Percentiles rank a stretch among this genome's conserved stretches.
These are phyloP conservation scores for Sarcodon sp. DNA, from an alignment of 768 basidiomycete genomes.

Conservation along the genomic window DNA sequence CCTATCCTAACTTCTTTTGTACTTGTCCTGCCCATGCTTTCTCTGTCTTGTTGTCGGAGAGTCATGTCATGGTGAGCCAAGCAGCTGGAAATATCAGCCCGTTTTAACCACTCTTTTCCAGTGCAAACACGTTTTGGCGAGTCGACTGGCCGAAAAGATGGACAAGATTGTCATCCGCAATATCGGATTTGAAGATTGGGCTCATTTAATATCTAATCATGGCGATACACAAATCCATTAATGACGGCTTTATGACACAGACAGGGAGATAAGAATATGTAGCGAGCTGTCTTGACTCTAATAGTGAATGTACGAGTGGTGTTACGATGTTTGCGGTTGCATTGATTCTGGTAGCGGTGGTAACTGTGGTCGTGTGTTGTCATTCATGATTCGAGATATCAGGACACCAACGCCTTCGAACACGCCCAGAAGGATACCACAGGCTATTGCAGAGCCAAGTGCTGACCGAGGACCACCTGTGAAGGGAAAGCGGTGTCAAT, in stretches of 20 bases:
- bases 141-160: conserved; percentile 43
- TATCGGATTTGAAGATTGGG: conserved; percentile 34
- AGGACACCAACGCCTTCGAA: conserved; percentile 94
- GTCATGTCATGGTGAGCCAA: conserved; percentile 47
- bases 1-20: conserved; percentile 31
- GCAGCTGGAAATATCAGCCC: not conserved
- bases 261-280: not conserved
- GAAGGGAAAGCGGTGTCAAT: not conserved
- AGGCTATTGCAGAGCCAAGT: conserved; percentile 86
- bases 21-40: conserved; percentile 65
- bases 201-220: conserved; percentile 17
- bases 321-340: conserved; percentile 31
- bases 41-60: conserved; percentile 43
- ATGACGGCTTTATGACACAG: not conserved
- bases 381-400: conserved; percentile 78
- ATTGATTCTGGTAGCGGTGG: conserved; percentile 53
- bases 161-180: conserved; percentile 36
- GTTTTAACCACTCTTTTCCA: conserved; percentile 14
- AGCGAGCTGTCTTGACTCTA: not conserved
- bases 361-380: conserved; percentile 67
- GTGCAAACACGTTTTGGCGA: conserved; percentile 77
- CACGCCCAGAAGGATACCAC: conserved; percentile 90
- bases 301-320: conserved; percentile 1
- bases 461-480: conserved; percentile 88
- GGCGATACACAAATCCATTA: not conserved